Percentiles rank a stretch among this genome's conserved stretches.
phyloP scores from a whole-genome alignment of 306 rosid genomes.

The Macrotyloma uniflorum region DNA sequence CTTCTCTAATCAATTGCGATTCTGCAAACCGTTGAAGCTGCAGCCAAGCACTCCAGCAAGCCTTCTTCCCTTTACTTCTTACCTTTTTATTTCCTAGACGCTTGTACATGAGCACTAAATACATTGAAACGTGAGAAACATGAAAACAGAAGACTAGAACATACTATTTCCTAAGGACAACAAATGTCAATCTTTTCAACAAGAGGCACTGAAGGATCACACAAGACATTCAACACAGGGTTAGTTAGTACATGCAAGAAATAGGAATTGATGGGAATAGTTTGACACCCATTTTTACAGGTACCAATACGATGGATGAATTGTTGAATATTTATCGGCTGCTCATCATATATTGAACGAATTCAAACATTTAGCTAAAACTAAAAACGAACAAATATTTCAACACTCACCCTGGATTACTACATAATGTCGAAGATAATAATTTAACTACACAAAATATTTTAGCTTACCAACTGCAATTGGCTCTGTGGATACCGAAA shows the following conservation, averaged over 20 bases:
- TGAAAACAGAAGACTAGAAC: neutral
- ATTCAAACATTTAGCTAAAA: neutral
- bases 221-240: neutral
- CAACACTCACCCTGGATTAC: constrained; percentile 4
- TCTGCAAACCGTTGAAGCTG: neutral
- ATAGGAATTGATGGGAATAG: neutral
- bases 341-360: neutral
- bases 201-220: neutral
- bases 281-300: no score
- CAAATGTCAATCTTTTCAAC: neutral
- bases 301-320: neutral
- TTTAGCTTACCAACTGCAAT: constrained; percentile 83
- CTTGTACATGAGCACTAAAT: neutral
- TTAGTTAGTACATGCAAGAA: neutral
- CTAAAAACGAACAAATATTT: neutral
- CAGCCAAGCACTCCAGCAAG: neutral
- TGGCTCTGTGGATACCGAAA: constrained; percentile 94
- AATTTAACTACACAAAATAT: constrained; percentile 8
- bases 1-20: neutral
- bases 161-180: neutral
- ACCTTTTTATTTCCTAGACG: neutral
- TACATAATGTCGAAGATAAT: constrained; percentile 19
- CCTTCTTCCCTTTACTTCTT: neutral
- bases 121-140: neutral
- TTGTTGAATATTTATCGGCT: no score